Percentiles rank a stretch among this genome's conserved stretches.
Conservation (phyloP, 2,329 filamentous ascomycete genomes). For the Daldinia eschscholtzii region DNA sequence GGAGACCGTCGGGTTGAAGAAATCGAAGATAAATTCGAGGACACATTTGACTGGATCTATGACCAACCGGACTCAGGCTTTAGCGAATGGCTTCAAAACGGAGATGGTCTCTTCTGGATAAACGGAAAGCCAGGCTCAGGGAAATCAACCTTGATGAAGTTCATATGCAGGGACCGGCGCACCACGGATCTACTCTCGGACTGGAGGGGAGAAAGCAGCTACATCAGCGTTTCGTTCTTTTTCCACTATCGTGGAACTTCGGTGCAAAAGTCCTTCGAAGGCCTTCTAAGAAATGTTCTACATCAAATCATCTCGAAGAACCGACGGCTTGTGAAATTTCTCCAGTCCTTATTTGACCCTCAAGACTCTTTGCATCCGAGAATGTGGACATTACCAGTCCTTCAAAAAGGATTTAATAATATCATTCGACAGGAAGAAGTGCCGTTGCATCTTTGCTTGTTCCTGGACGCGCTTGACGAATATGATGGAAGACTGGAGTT, state of each 20-base stretch:
- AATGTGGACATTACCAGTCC: background rate
- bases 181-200: conserved; percentile 33
- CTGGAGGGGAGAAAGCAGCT: conserved; percentile 4
- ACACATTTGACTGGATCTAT: conserved; percentile 40
- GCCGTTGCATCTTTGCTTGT: conserved; percentile 31
- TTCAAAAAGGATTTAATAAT: conserved; percentile 4
- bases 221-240: conserved; percentile 38
- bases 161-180: conserved; percentile 28
- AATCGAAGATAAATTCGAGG: conserved; percentile 32
- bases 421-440: conserved; percentile 6
- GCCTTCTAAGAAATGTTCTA: conserved; percentile 39
- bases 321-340: background rate
- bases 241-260: conserved; percentile 35
- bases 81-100: conserved; percentile 32
- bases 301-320: conserved; percentile 27
- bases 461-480: conserved; percentile 40
- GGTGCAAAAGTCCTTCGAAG: conserved; percentile 41
- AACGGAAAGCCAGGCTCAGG: conserved; percentile 42
- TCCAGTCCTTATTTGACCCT: conserved; percentile 4
- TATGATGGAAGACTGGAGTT: conserved; percentile 33
- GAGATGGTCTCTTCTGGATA: conserved; percentile 42
- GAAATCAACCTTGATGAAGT: conserved; percentile 42
- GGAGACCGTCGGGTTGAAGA: conserved; percentile 22
- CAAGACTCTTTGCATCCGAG: conserved; percentile 4
- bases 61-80: conserved; percentile 18